Base-by-base conservation (phyloP, 2,329 filamentous ascomycete species). In the Hypoxylon sp. region DNA sequence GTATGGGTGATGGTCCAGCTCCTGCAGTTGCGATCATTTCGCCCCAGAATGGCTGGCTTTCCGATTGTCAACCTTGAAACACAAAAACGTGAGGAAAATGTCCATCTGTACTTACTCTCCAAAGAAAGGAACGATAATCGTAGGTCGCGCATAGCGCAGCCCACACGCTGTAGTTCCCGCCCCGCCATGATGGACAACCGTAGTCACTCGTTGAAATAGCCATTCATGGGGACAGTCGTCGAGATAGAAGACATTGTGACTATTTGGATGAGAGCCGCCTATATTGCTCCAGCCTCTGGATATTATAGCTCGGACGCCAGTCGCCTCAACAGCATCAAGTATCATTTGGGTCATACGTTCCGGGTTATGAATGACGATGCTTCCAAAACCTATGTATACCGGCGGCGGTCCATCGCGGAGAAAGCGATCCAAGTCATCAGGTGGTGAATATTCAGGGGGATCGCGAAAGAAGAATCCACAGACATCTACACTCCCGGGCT, bases 261-360 rank as follows among this genome's bases (percentile, higher is more conserved):
- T n/a, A n/a, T n/a, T n/a, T n/a, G n/a, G n/a, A n/a, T n/a, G n/a
- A n/a, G n/a, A n/a, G n/a, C n/a, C 23, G 11, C 34, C 84, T 12
- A 87, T 72, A 5, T 84, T 83, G 37, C 84, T 84, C 84, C 84
- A 88, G 20, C 84, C 84, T 64, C 85, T 86, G 0, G 82, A 86
- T 2, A 88, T 78, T 1, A 88, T 70, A 7, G 83, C 84, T 57
- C 84, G 75, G 38, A 81, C 76, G 1, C 81, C 81, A 1, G 80
- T 77, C 21, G 75, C 74, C 32, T 74, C 69, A 1, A 86, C 73
- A 3, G 83, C 83, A 7, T 83, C 78, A 49, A 86, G 84, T 9
- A 87, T 79, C 11, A 82, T 70, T 20, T 74, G 71, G 0, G 83
- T 86, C 65, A 87, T 76, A 1, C 68, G 77, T 46, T 80, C 74